These are phyloP conservation scores for Dioszegia aurantiaca DNA, from an alignment of 768 basidiomycete species.

Conservation along the genomic window DNA sequence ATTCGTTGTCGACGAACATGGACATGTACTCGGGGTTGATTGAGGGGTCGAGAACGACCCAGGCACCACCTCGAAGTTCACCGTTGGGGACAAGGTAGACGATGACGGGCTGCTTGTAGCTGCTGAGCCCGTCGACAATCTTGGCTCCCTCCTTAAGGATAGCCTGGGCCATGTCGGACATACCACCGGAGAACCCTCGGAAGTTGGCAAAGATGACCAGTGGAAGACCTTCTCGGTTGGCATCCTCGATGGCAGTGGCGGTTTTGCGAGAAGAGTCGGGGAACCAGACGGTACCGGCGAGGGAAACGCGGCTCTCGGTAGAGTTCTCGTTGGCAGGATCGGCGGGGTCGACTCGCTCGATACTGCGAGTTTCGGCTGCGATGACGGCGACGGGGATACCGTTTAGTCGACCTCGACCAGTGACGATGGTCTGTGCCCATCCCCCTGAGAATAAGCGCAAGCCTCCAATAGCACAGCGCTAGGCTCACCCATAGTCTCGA, in stretches of 20 bases:
- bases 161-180: conserved; percentile 68
- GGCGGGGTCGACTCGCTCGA: conserved; percentile 93
- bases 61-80: conserved; percentile 96
- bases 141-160: conserved; percentile 95
- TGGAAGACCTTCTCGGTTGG: conserved; percentile 93
- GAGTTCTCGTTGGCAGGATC: conserved; percentile 96
- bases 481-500: conserved; percentile 77
- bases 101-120: conserved; percentile 95
- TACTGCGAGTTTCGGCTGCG: conserved; percentile 81
- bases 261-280: conserved; percentile 99
- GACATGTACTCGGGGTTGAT: conserved; percentile 98
- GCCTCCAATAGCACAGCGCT: not conserved
- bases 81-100: conserved; percentile 98
- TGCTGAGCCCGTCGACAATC: conserved; percentile 95
- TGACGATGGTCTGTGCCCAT: conserved; percentile 98
- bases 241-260: conserved; percentile 97
- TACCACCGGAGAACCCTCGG: conserved; percentile 98
- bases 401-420: conserved; percentile 90
- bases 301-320: conserved; percentile 96
- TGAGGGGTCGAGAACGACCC: conserved; percentile 97
- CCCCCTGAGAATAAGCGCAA: conserved; percentile 55
- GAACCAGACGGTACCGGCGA: conserved; percentile 97
- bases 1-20: conserved; percentile 96
- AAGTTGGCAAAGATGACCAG: conserved; percentile 99
- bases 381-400: conserved; percentile 98